phyloP scores from a whole-genome alignment of 2,329 filamentous ascomycete species.

The Periconia digitata region DNA sequence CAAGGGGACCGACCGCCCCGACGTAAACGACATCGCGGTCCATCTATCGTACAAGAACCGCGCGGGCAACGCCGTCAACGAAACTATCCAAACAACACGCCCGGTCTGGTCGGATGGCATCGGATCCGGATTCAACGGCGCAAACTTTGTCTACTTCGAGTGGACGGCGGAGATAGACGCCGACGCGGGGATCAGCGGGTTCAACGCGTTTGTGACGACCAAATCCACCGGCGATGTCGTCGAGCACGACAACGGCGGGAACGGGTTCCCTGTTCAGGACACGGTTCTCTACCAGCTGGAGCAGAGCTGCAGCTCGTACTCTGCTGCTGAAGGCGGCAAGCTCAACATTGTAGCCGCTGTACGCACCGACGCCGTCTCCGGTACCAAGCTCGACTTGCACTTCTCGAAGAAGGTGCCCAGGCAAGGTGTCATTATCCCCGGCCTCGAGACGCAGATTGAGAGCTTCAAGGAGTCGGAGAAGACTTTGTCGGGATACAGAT shows the following conservation, averaged over 20 bases:
- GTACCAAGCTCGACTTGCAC: neutral
- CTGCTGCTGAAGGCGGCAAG: neutral
- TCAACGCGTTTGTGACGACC: slow-evolving; percentile 1
- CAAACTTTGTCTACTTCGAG: slow-evolving; percentile 4
- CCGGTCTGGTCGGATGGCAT: neutral
- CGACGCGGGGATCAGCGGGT: neutral
- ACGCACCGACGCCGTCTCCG: neutral
- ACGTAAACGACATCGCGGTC: slow-evolving; percentile 1
- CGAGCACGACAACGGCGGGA: slow-evolving; percentile 3
- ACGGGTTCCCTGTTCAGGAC: slow-evolving; percentile 3
- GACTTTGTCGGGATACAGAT: slow-evolving; percentile 1
- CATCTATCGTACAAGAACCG: neutral
- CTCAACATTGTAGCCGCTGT: slow-evolving; percentile 3
- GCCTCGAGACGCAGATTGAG: slow-evolving; percentile 3
- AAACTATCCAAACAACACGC: neutral
- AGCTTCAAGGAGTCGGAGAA: neutral
- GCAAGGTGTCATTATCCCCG: slow-evolving; percentile 1
- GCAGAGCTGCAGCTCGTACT: slow-evolving; percentile 1
- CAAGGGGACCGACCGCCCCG: slow-evolving; percentile 5
- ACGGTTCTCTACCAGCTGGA: slow-evolving; percentile 2
- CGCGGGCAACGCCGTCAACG: neutral
- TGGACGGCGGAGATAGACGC: neutral
- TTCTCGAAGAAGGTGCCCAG: slow-evolving; percentile 1
- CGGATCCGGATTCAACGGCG: neutral
- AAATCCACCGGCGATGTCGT: neutral